Conservation (phyloP, 1,284 basidiomycete species). For the Ceratobasidium sp. region DNA sequence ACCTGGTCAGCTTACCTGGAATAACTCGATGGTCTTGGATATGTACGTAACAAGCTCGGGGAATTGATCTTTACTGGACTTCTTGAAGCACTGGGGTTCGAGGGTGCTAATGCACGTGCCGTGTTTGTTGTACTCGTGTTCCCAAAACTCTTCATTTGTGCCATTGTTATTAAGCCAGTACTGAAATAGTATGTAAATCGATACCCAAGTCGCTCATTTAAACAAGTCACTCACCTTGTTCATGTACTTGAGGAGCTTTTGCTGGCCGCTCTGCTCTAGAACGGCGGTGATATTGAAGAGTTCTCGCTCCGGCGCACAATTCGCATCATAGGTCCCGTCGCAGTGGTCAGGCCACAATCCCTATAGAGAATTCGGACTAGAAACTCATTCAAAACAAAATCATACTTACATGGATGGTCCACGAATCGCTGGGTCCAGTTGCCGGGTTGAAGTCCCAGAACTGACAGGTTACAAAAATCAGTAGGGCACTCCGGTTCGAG, state of each 20-base stretch:
- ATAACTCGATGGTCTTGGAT: constrained; percentile 44
- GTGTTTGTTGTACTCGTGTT: constrained; percentile 47
- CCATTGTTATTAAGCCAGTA: constrained; percentile 49
- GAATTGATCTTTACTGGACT: constrained; percentile 36
- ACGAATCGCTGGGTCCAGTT: constrained; percentile 44
- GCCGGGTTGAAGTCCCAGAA: constrained; percentile 40
- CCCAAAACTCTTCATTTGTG: constrained; percentile 49
- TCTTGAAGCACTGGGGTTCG: constrained; percentile 43
- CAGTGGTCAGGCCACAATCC: constrained; percentile 48
- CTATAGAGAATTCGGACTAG: not conserved
- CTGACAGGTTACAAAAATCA: not conserved
- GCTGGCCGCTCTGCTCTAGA: constrained; percentile 44
- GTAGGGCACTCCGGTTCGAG: not conserved
- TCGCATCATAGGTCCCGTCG: constrained; percentile 49
- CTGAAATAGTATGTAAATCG: constrained; percentile 2
- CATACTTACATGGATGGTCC: constrained; percentile 46
- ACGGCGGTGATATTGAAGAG: constrained; percentile 47
- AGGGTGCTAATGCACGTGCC: constrained; percentile 46
- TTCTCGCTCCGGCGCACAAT: constrained; percentile 46
- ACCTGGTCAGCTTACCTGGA: constrained; percentile 29
- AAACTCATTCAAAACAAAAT: not conserved
- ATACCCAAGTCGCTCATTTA: not conserved
- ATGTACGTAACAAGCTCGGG: constrained; percentile 47
- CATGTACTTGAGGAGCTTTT: constrained; percentile 47
- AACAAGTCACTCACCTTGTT: constrained; percentile 26